Percentiles rank a stretch among this genome's conserved stretches.
Conservation (phyloP, 2,329 filamentous ascomycete genomes). For the Aspergillus puulaauensis region DNA sequence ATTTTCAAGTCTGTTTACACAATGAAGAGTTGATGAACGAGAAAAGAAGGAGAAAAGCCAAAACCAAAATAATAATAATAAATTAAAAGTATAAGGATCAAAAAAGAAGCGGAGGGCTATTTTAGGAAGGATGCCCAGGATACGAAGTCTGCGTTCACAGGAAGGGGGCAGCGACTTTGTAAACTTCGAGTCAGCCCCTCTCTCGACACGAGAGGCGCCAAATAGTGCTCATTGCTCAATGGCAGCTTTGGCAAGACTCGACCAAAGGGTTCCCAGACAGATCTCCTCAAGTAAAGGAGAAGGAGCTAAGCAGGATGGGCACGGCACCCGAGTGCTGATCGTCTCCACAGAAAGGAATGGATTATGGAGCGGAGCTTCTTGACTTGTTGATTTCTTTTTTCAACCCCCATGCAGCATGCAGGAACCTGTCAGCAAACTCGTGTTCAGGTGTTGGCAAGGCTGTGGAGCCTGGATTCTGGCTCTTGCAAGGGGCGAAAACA, state of each 20-base stretch:
- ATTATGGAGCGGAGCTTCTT: slow-evolving; percentile 15
- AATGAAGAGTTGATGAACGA: slow-evolving; percentile 2
- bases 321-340: slow-evolving; percentile 26
- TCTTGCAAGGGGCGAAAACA: neutral
- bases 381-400: slow-evolving; percentile 10
- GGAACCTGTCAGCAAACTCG: slow-evolving; percentile 18
- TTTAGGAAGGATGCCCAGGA: slow-evolving; percentile 13
- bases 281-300: slow-evolving; percentile 17
- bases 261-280: slow-evolving; percentile 2
- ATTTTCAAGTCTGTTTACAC: neutral
- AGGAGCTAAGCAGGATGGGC: slow-evolving; percentile 16
- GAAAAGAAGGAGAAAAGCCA: slow-evolving; percentile 9
- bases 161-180: slow-evolving; percentile 7
- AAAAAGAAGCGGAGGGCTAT: slow-evolving; percentile 16
- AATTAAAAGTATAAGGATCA: slow-evolving; percentile 8
- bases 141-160: slow-evolving; percentile 2
- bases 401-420: slow-evolving; percentile 12
- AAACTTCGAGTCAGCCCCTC: neutral
- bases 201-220: neutral
- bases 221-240: neutral
- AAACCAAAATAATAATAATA: slow-evolving; percentile 6
- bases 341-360: slow-evolving; percentile 23
- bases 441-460: slow-evolving; percentile 10
- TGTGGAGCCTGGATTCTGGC: slow-evolving; percentile 2
- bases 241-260: neutral